Percentiles rank a stretch among this genome's conserved stretches.
Evolutionary conservation across 2,329 filamentous ascomycete species (phyloP).

Genomic region (Penicillium sp.): DNA sequence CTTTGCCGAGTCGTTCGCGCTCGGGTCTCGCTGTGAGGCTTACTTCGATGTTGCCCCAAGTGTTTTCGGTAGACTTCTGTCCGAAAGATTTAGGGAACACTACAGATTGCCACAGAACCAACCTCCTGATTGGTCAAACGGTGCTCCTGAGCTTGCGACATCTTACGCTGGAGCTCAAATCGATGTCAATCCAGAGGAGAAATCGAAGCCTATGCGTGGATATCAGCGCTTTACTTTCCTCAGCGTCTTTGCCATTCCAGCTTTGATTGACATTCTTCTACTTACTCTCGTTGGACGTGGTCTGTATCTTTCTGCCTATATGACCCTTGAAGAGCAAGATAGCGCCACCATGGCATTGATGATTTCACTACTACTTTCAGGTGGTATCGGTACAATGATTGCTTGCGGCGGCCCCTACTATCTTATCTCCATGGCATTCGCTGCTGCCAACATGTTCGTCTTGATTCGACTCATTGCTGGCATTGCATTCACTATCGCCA

Average conservation of each 20-base stretch:
- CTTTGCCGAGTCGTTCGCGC: constrained; percentile 66
- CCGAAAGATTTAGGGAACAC: constrained; percentile 47
- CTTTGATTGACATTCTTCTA: constrained; percentile 64
- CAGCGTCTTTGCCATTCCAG: constrained; percentile 66
- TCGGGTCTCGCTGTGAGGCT: constrained; percentile 66
- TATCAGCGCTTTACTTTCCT: constrained; percentile 61
- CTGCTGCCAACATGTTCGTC: constrained; percentile 60
- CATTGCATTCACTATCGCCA: constrained; percentile 55
- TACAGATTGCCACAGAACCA: constrained; percentile 48
- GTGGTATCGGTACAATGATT: constrained; percentile 67
- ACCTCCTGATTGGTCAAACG: constrained; percentile 56
- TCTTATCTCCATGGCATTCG: constrained; percentile 60
- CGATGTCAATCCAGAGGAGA: constrained; percentile 55
- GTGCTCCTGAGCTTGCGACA: constrained; percentile 54
- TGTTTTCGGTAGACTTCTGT: constrained; percentile 51
- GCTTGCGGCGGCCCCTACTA: constrained; percentile 67
- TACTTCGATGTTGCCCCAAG: constrained; percentile 63
- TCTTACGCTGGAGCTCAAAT: constrained; percentile 58
- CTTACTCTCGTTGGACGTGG: constrained; percentile 64
- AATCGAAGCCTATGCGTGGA: constrained; percentile 48
- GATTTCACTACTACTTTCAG: constrained; percentile 62
- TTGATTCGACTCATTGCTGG: constrained; percentile 58
- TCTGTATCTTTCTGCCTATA: constrained; percentile 63
- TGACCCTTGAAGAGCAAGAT: constrained; percentile 54
- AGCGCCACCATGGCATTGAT: constrained; percentile 63